phyloP scores from a whole-genome alignment of 768 basidiomycete genomes.

The Lactarius vividus region DNA sequence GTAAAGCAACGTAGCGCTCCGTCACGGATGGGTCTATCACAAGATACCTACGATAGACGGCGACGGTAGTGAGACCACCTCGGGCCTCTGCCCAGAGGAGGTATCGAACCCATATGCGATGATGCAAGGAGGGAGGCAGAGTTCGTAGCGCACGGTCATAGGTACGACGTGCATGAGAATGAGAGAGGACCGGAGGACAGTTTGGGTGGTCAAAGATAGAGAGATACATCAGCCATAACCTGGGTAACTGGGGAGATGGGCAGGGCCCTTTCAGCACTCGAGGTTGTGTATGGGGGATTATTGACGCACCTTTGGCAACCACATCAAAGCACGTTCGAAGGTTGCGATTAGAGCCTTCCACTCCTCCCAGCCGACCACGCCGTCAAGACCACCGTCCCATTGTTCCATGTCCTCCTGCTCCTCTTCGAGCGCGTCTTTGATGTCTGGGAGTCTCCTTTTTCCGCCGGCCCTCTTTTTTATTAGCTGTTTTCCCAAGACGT shows the following conservation, averaged over 20 bases:
- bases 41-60: conserved; percentile 88
- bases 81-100: conserved; percentile 86
- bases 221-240: conserved; percentile 91
- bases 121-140: conserved; percentile 88
- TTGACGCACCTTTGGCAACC: conserved; percentile 77
- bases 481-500: conserved; percentile 76
- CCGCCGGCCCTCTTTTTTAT: conserved; percentile 78
- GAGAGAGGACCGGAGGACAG: conserved; percentile 79
- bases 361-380: conserved; percentile 92
- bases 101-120: conserved; percentile 90
- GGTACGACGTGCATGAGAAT: conserved; percentile 90
- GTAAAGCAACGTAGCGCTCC: conserved; percentile 69
- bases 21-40: conserved; percentile 76
- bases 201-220: conserved; percentile 86
- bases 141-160: conserved; percentile 94
- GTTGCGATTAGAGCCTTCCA: conserved; percentile 87
- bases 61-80: conserved; percentile 74
- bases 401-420: conserved; percentile 75
- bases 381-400: conserved; percentile 86
- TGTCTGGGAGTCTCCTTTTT: conserved; percentile 87
- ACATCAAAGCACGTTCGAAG: conserved; percentile 93
- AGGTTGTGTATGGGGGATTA: conserved; percentile 8
- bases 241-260: conserved; percentile 63
- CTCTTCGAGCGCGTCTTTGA: conserved; percentile 86
- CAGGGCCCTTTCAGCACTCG: background rate